Conservation (phyloP, 106 monocot species). For the Posidonia australis region DNA sequence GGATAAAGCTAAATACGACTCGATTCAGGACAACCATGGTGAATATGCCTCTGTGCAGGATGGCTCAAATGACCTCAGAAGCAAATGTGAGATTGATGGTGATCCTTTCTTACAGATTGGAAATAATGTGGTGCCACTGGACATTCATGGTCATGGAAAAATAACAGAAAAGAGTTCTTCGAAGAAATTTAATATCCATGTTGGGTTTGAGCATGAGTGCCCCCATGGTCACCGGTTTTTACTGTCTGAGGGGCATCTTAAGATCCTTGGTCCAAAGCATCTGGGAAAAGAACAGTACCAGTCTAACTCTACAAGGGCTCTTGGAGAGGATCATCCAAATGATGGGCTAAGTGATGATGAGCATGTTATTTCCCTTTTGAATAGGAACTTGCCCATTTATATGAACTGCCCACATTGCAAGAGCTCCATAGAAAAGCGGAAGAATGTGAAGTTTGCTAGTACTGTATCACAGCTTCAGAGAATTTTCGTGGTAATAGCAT, state of each 20-base stretch:
- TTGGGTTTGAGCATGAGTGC: conserved; percentile 97
- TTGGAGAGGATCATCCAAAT: conserved; percentile 22
- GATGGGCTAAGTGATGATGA: conserved; percentile 34
- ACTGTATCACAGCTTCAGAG: conserved; percentile 87
- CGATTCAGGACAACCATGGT: conserved; percentile 12
- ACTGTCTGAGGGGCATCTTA: conserved; percentile 65
- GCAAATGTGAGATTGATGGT: conserved; percentile 11
- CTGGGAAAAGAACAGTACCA: conserved; percentile 1
- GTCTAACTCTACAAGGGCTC: conserved; percentile 8
- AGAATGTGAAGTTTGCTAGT: conserved; percentile 66
- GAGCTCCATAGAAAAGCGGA: conserved; percentile 17
- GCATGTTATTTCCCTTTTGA: conserved; percentile 52
- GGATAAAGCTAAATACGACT: conserved; percentile 17
- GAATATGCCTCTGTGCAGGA: conserved; percentile 17
- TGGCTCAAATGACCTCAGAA: not conserved
- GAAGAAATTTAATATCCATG: conserved; percentile 34
- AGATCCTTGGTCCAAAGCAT: conserved; percentile 27
- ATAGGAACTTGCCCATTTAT: conserved; percentile 73
- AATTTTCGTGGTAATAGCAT: conserved; percentile 67
- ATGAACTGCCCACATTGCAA: conserved; percentile 94
- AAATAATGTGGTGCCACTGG: conserved; percentile 66
- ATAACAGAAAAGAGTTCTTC: conserved; percentile 20
- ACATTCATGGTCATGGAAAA: conserved; percentile 21
- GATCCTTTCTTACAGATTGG: conserved; percentile 68
- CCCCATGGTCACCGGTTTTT: conserved; percentile 85